phyloP scores from a whole-genome alignment of 2,329 filamentous ascomycete genomes.

The Aureobasidium sp. region DNA sequence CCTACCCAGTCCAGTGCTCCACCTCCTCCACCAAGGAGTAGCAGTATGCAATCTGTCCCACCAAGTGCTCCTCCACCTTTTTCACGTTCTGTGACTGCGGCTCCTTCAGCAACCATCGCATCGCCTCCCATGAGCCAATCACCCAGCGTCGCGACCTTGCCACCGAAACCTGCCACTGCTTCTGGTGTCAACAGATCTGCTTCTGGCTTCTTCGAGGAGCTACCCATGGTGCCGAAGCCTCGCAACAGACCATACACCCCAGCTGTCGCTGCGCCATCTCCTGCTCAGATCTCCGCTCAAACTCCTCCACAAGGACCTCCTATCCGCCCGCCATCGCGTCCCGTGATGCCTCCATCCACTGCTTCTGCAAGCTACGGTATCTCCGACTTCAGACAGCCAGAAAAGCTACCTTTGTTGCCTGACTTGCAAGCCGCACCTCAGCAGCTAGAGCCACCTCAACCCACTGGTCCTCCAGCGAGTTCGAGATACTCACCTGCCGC shows the following conservation, averaged over 20 bases:
- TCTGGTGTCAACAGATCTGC: slow-evolving; percentile 17
- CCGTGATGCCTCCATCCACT: slow-evolving; percentile 18
- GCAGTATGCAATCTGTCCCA: slow-evolving; percentile 40
- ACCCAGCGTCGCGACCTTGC: slow-evolving; percentile 4
- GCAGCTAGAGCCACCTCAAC: slow-evolving; percentile 23
- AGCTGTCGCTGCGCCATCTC: neutral
- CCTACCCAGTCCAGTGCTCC: slow-evolving; percentile 27
- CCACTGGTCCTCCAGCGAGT: slow-evolving; percentile 20
- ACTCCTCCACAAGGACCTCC: slow-evolving; percentile 12
- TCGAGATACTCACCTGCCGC: slow-evolving; percentile 22
- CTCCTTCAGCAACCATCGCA: slow-evolving; percentile 25
- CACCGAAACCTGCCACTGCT: slow-evolving; percentile 20
- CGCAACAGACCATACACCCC: slow-evolving; percentile 22
- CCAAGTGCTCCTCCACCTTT: slow-evolving; percentile 12
- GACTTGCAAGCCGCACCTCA: slow-evolving; percentile 26
- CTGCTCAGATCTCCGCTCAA: slow-evolving; percentile 9
- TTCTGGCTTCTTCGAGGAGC: slow-evolving; percentile 40
- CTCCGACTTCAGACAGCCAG: slow-evolving; percentile 31
- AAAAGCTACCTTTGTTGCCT: slow-evolving; percentile 30
- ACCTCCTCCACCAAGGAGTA: slow-evolving; percentile 52
- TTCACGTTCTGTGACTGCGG: slow-evolving; percentile 16
- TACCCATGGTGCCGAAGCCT: slow-evolving; percentile 36
- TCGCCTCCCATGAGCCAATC: slow-evolving; percentile 33
- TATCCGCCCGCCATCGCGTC: slow-evolving; percentile 14
- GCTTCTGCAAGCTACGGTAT: slow-evolving; percentile 20